A percentile compares a stretch with the other conserved stretches of the same genome.
phyloP scores from a whole-genome alignment of 495 filamentous ascomycete genomes.

The Aspergillus homomorphus region DNA sequence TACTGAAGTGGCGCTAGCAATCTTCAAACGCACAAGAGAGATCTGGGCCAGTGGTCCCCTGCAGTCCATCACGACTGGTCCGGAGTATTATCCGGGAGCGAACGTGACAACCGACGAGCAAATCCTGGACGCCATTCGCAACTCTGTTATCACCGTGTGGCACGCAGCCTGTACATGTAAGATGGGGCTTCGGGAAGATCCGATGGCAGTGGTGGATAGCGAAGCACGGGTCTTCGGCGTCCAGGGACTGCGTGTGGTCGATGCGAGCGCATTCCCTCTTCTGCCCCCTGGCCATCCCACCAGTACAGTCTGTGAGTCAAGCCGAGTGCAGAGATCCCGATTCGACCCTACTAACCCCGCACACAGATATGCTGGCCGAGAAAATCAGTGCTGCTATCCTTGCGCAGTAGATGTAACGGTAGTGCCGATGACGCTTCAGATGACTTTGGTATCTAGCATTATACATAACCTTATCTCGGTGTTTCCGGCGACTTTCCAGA shows the following conservation, averaged over 20 bases:
- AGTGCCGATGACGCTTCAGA: background rate
- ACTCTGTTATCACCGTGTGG: slow-evolving; percentile 40
- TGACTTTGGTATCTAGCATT: background rate
- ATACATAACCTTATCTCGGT: background rate
- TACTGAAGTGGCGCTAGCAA: slow-evolving; percentile 49
- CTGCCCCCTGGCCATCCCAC: slow-evolving; percentile 52
- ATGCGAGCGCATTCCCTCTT: slow-evolving; percentile 54
- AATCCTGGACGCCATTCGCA: slow-evolving; percentile 44
- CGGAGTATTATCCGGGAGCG: slow-evolving; percentile 47
- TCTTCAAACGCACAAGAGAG: slow-evolving; percentile 50
- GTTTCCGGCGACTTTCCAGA: background rate
- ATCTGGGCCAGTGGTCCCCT: slow-evolving; percentile 37
- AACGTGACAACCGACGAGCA: slow-evolving; percentile 48
- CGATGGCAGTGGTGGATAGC: slow-evolving; percentile 55
- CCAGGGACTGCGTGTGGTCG: slow-evolving; percentile 51
- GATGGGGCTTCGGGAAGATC: slow-evolving; percentile 53
- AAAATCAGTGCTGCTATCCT: background rate
- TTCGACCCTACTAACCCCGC: background rate
- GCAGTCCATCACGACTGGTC: slow-evolving; percentile 37
- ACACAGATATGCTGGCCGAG: background rate
- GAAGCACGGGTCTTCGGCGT: slow-evolving; percentile 52
- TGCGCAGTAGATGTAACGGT: background rate
- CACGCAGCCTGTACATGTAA: slow-evolving; percentile 53
- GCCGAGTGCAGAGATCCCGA: background rate
- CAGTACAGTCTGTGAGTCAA: slow-evolving; percentile 40